These are phyloP conservation scores for Coriolopsis trogii DNA, from an alignment of 1,284 basidiomycete species.

Conservation along the genomic window DNA sequence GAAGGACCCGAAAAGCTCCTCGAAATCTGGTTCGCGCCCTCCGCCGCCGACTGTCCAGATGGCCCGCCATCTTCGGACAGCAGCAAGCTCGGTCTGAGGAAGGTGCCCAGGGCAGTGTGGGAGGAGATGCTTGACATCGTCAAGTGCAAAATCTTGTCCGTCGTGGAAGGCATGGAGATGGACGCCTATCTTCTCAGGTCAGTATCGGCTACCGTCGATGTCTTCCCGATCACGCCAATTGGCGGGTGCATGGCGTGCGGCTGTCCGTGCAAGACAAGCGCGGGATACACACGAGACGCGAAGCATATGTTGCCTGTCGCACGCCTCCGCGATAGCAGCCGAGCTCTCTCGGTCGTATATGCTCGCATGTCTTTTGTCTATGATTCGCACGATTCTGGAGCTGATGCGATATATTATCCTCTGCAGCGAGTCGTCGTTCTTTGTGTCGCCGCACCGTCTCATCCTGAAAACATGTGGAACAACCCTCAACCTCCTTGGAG, in stretches of 20 bases:
- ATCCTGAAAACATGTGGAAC: constrained; percentile 99
- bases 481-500: constrained; percentile 93
- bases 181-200: constrained; percentile 97
- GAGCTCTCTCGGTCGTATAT: too few relatives aligned
- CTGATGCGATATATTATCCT: too few relatives aligned
- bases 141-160: constrained; percentile 94
- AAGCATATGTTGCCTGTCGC: too few relatives aligned
- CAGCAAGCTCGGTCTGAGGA: constrained; percentile 72
- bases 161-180: constrained; percentile 83
- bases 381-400: too few relatives aligned
- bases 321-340: too few relatives aligned
- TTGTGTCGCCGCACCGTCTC: constrained; percentile 94
- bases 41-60: constrained; percentile 42
- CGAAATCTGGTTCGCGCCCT: constrained; percentile 96
- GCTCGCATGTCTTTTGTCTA: neutral
- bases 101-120: constrained; percentile 82
- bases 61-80: neutral
- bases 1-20: constrained; percentile 96
- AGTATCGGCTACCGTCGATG: constrained; percentile 30
- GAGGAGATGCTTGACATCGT: constrained; percentile 98
- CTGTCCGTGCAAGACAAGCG: neutral
- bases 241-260: neutral
- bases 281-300: too few relatives aligned
- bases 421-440: constrained; percentile 93
- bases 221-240: neutral